phyloP scores from a whole-genome alignment of 2,329 filamentous ascomycete genomes.

The Hypoxylon sp. region DNA sequence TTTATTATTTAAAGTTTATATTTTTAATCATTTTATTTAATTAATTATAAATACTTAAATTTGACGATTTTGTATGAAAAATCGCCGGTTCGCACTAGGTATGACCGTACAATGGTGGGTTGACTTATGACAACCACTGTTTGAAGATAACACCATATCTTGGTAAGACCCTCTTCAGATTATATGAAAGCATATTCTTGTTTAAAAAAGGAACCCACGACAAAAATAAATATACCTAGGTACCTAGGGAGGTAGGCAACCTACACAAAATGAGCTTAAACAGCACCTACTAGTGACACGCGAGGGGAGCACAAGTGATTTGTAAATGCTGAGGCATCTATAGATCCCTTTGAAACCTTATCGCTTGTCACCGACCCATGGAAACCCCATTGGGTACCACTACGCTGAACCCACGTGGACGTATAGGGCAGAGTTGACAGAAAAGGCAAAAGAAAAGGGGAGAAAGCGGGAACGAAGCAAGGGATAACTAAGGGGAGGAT shows the following conservation, averaged over 20 bases:
- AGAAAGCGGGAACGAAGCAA: neutral
- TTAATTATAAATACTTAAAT: too few relatives aligned
- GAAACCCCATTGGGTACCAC: neutral
- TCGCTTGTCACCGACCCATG: neutral
- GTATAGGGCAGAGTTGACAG: too few relatives aligned
- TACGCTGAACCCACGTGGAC: neutral
- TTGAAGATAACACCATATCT: neutral
- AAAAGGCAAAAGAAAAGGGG: neutral
- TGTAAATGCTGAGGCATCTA: neutral
- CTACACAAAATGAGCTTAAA: neutral
- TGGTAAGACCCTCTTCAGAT: neutral
- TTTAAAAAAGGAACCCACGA: neutral
- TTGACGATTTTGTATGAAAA: too few relatives aligned
- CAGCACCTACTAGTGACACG: neutral
- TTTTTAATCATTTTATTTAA: too few relatives aligned
- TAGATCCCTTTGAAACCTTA: neutral
- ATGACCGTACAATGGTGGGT: too few relatives aligned
- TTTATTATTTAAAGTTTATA: too few relatives aligned
- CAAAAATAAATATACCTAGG: neutral
- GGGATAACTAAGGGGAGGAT: neutral
- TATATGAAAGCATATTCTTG: neutral
- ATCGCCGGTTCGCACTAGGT: too few relatives aligned
- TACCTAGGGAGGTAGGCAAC: neutral
- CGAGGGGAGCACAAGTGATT: neutral
- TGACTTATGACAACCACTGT: neutral